Conservation (phyloP, 805 yeast species). For the Cyberlindnera euphorbiae region DNA sequence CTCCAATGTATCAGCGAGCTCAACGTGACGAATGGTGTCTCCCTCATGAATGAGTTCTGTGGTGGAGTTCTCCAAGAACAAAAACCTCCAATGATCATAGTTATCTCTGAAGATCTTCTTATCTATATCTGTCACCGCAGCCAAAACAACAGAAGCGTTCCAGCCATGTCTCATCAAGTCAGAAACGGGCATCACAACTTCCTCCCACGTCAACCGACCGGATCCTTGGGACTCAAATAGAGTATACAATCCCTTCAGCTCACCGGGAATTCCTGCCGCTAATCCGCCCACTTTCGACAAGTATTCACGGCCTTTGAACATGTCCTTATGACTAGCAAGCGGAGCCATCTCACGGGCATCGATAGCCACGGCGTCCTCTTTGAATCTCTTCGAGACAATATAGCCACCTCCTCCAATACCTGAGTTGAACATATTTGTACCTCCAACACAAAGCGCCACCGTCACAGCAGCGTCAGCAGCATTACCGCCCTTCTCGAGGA, state of each 20-base stretch:
- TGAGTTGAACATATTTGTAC: slow-evolving; percentile 73
- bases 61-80: slow-evolving; percentile 32
- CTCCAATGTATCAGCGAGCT: slow-evolving; percentile 62
- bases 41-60: slow-evolving; percentile 44
- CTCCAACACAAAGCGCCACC: slow-evolving; percentile 83
- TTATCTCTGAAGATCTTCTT: slow-evolving; percentile 29
- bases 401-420: slow-evolving; percentile 91
- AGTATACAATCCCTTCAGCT: slow-evolving; percentile 72
- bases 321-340: slow-evolving; percentile 47
- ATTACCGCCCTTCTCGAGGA: slow-evolving; percentile 45
- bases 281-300: slow-evolving; percentile 74
- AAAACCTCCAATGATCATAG: slow-evolving; percentile 52
- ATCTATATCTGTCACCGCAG: slow-evolving; percentile 36
- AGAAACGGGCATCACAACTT: slow-evolving; percentile 72
- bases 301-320: slow-evolving; percentile 50
- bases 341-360: slow-evolving; percentile 95
- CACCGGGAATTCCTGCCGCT: slow-evolving; percentile 92
- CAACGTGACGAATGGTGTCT: slow-evolving; percentile 55
- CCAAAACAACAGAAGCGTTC: slow-evolving; percentile 42
- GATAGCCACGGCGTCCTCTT: slow-evolving; percentile 51
- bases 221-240: slow-evolving; percentile 60
- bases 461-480: slow-evolving; percentile 95
- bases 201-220: slow-evolving; percentile 66
- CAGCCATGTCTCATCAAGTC: slow-evolving; percentile 65
- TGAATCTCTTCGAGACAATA: slow-evolving; percentile 38